Base-by-base conservation (phyloP, 2,329 filamentous ascomycete genomes). In the Dothideomycetes sp. region DNA sequence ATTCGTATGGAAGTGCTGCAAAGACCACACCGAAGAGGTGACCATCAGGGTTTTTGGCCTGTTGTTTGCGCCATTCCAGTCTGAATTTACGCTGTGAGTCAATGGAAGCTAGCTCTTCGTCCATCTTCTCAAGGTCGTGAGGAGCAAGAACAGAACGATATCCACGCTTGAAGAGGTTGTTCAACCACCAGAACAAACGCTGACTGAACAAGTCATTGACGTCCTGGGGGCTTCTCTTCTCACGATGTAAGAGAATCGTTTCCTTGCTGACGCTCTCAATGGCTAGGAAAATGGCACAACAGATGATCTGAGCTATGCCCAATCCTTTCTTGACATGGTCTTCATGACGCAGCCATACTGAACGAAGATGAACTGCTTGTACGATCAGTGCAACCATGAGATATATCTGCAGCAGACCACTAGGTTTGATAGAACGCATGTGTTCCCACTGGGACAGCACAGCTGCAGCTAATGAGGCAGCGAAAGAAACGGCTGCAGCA, bases 141-240 rank as follows among this genome's bases (percentile, higher is more conserved):
- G 53, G 53, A 15, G 49, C 51, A 9, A 57, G 40, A 18, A 54
- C 48, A 23, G 51, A 53, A 5, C 41, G 43, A 34, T 54, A 56
- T 10, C 43, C 48, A 32, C 45, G 34, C 5, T 36, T 45, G 43
- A 64, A 61, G 3, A 65, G 49, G 12, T 46, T 40, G 44, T 61
- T 61, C 24, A 65, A 45, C 54, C 59, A 64, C 32, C 52, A 53
- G 45, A 61, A 64, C 1, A 60, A 41, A 8, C 56, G 49, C n/a
- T 61, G 50, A 5, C 54, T 55, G 39, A 60, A 60, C 5, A 64
- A 47, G 2, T 59, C 59, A 18, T 53, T 55, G 4, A 53, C 58
- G 38, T 61, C 59, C 43, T 65, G 62, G 1, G 60, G 62, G 9
- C 51, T 49, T 2, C 50, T 45, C 23, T 31, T 49, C 9, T 43